Conservation (phyloP, 2,329 filamentous ascomycete genomes). For the Calonectria crousiana region DNA sequence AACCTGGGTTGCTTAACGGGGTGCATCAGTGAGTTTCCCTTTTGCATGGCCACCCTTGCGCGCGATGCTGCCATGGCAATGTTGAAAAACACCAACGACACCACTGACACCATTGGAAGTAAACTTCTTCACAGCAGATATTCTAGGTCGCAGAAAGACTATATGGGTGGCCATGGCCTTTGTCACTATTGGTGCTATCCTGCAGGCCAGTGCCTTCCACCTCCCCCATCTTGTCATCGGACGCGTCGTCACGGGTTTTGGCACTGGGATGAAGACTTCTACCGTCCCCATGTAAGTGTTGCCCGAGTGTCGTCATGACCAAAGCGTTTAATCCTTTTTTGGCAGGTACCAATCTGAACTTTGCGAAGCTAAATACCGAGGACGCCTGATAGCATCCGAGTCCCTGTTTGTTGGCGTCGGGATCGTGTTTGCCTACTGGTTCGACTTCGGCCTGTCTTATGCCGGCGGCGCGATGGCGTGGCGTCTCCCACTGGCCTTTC, state of each 20-base stretch:
- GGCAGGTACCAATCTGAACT: constrained; percentile 50
- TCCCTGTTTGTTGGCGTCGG: constrained; percentile 54
- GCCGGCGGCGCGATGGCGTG: constrained; percentile 41
- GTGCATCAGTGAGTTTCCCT: constrained; percentile 60
- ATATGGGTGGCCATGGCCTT: constrained; percentile 66
- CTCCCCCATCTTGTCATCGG: constrained; percentile 64
- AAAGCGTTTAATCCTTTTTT: too few relatives aligned
- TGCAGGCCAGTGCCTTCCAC: constrained; percentile 63
- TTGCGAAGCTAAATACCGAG: constrained; percentile 57
- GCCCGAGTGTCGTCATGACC: too few relatives aligned
- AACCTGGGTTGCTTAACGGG: constrained; percentile 58
- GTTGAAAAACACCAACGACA: too few relatives aligned
- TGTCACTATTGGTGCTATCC: constrained; percentile 68
- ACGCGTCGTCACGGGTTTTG: constrained; percentile 62
- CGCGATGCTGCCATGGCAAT: too few relatives aligned
- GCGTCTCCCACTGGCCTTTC: constrained; percentile 46
- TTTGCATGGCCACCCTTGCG: constrained; percentile 61
- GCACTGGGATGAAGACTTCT: constrained; percentile 55
- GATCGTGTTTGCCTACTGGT: constrained; percentile 58
- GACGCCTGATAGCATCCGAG: constrained; percentile 64
- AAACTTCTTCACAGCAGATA: constrained; percentile 65
- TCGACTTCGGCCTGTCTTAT: constrained; percentile 49
- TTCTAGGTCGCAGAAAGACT: constrained; percentile 62
- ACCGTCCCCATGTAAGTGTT: constrained; percentile 50
- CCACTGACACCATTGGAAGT: constrained; percentile 30